phyloP scores from a whole-genome alignment of 176 grass and related monocot species.

The Oryza nivara region DNA sequence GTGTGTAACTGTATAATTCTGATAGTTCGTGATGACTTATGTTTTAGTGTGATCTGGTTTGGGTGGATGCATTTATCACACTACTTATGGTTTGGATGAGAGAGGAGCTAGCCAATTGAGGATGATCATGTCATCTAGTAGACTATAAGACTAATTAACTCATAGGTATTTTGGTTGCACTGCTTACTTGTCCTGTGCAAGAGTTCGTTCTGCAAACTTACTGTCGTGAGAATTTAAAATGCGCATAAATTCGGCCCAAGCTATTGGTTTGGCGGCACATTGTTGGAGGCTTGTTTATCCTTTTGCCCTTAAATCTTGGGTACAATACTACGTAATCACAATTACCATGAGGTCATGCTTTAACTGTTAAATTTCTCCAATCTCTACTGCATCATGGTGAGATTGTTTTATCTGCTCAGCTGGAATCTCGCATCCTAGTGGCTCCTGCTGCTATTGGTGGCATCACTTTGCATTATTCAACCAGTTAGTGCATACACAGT shows the following conservation, averaged over 20 bases:
- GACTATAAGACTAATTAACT: neutral
- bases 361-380: neutral
- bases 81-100: too few relatives aligned
- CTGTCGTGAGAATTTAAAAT: neutral
- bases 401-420: neutral
- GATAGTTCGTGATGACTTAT: neutral
- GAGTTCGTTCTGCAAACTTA: neutral
- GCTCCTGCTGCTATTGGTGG: neutral
- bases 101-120: too few relatives aligned
- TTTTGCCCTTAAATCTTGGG: neutral
- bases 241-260: neutral
- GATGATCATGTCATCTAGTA: neutral
- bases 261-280: neutral
- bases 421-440: slow-evolving; percentile 7
- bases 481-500: neutral
- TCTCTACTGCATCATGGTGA: neutral
- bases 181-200: neutral
- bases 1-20: neutral
- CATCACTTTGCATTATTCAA: slow-evolving; percentile 14
- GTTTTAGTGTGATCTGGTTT: neutral
- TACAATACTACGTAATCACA: too few relatives aligned
- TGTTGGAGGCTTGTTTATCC: neutral
- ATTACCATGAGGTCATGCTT: neutral
- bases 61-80: neutral
- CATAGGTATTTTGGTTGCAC: neutral